Evolutionary conservation across 2,329 filamentous ascomycete genomes (phyloP).

Genomic region (Trichoderma atroviride): DNA sequence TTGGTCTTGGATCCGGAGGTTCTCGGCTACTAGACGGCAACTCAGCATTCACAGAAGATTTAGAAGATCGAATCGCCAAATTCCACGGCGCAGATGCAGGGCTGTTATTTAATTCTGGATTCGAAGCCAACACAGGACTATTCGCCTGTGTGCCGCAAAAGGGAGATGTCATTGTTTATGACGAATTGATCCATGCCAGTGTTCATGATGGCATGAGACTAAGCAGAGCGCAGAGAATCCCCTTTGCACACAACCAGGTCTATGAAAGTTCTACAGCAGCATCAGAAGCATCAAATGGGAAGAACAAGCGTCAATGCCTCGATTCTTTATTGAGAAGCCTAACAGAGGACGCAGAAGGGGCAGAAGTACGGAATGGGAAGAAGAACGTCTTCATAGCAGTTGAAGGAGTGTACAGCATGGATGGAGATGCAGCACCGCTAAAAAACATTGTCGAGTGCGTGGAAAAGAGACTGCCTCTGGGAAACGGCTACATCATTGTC

Average conservation of each 20-base stretch:
- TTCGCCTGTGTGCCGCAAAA: conserved; percentile 62
- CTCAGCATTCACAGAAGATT: conserved; percentile 44
- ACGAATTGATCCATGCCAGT: conserved; percentile 77
- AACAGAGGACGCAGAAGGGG: conserved; percentile 39
- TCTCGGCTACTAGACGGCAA: conserved; percentile 60
- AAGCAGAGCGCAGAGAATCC: conserved; percentile 55
- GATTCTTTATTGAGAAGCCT: conserved; percentile 38
- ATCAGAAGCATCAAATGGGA: neutral
- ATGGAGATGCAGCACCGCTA: conserved; percentile 72
- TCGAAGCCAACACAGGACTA: conserved; percentile 67
- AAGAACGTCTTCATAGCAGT: conserved; percentile 68
- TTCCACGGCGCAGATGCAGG: conserved; percentile 52
- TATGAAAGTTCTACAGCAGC: neutral
- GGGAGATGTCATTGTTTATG: conserved; percentile 68
- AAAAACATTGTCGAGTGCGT: conserved; percentile 60
- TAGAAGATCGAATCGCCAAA: conserved; percentile 51
- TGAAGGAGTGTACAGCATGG: conserved; percentile 80
- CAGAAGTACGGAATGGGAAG: conserved; percentile 40
- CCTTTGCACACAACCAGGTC: conserved; percentile 63
- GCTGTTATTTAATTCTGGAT: conserved; percentile 62
- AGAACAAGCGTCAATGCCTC: conserved; percentile 31
- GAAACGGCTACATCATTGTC: conserved; percentile 65
- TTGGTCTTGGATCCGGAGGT: conserved; percentile 52
- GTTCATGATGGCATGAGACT: conserved; percentile 75
- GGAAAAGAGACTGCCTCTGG: conserved; percentile 55